A percentile compares a stretch with the other conserved stretches of the same genome.
Conservation (phyloP, 2,329 filamentous ascomycete genomes). For the Calonectria pauciramosa region DNA sequence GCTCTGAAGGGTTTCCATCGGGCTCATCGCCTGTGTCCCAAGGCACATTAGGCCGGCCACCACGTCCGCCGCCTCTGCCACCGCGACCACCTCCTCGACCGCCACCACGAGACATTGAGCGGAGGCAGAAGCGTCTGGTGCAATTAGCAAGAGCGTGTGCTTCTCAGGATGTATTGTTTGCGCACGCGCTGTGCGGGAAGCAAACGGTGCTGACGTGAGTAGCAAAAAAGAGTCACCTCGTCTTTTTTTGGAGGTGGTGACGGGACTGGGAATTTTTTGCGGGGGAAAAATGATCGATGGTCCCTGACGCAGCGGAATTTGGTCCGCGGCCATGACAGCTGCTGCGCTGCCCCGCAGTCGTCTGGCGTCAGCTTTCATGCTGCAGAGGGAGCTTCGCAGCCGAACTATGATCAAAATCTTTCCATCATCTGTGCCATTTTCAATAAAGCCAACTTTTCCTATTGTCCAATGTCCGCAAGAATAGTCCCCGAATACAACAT, state of each 20-base stretch:
- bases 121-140: neutral
- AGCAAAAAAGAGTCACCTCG: constrained; percentile 6
- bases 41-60: constrained; percentile 62
- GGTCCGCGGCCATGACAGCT: constrained; percentile 26
- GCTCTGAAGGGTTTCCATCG: constrained; percentile 70
- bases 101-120: constrained; percentile 66
- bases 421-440: neutral
- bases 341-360: constrained; percentile 24
- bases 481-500: constrained; percentile 55
- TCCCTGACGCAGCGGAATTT: constrained; percentile 25
- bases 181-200: constrained; percentile 4
- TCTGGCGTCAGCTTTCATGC: neutral
- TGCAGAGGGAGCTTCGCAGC: neutral
- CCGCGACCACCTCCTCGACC: constrained; percentile 67
- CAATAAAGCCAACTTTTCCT: neutral
- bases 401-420: neutral
- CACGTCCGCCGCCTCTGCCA: constrained; percentile 62
- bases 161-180: neutral
- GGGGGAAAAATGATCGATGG: constrained; percentile 12
- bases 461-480: constrained; percentile 45
- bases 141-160: neutral
- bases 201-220: neutral
- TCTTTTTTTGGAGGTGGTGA: constrained; percentile 15
- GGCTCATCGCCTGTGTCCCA: constrained; percentile 69
- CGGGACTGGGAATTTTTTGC: constrained; percentile 12